These are phyloP conservation scores for Mycena galopus DNA, from an alignment of 768 basidiomycete species.

Conservation along the genomic window DNA sequence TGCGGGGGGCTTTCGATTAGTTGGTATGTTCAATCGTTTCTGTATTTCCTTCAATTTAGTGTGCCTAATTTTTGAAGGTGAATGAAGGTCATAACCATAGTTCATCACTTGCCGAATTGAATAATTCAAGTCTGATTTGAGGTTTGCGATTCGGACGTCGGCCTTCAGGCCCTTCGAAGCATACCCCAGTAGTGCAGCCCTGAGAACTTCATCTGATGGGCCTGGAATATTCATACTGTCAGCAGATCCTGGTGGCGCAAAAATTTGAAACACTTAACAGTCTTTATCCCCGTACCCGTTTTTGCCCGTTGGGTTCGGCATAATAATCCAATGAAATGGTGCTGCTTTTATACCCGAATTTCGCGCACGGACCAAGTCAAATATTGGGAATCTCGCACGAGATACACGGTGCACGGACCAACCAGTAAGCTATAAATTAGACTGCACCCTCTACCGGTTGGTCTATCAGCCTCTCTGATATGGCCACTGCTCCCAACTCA, in stretches of 20 bases:
- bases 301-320: slow-evolving; percentile 12
- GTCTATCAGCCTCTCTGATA: not conserved
- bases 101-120: slow-evolving; percentile 1
- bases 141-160: not conserved
- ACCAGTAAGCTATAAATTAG: slow-evolving; percentile 7
- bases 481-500: too few relatives aligned
- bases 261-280: slow-evolving; percentile 6
- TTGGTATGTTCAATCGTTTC: not conserved
- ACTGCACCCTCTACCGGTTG: not conserved
- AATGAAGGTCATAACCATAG: not conserved
- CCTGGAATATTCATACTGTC: not conserved
- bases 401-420: too few relatives aligned
- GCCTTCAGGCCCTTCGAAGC: not conserved
- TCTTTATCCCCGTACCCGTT: slow-evolving; percentile 9
- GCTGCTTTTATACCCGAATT: not conserved
- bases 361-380: slow-evolving; percentile 3
- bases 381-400: not conserved
- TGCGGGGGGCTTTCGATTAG: too few relatives aligned
- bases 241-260: not conserved
- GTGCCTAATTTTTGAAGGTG: not conserved
- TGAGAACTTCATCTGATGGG: not conserved
- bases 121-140: slow-evolving; percentile 21
- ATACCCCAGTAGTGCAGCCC: not conserved
- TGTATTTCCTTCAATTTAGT: slow-evolving; percentile 7
- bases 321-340: not conserved